phyloP scores from a whole-genome alignment of 2,329 filamentous ascomycete species.

The Aureobasidium sp. region DNA sequence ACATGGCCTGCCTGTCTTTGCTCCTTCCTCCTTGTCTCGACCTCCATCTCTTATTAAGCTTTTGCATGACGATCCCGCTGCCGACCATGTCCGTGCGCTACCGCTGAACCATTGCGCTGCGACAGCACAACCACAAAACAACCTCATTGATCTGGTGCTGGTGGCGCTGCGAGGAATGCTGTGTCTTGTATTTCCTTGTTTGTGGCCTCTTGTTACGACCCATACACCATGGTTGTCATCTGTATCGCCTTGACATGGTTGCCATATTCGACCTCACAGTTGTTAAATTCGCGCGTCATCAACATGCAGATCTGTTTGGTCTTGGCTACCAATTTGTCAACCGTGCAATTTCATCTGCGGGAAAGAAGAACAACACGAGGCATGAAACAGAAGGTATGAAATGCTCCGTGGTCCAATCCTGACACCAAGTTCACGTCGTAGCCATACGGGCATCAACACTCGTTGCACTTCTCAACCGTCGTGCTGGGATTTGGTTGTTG shows the following conservation, averaged over 20 bases:
- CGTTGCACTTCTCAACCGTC: neutral
- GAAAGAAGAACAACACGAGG: neutral
- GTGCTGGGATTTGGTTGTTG: neutral
- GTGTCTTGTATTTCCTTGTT: neutral
- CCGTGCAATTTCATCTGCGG: neutral
- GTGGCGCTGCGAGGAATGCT: neutral
- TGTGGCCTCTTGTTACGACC: neutral
- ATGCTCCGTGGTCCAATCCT: neutral
- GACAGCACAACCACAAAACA: neutral
- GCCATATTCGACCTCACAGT: neutral
- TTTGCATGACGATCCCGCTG: constrained; percentile 7
- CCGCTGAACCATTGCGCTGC: neutral
- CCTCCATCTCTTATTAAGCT: constrained; percentile 1
- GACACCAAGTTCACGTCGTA: neutral
- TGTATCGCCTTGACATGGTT: neutral
- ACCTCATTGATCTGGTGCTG: neutral
- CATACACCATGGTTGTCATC: neutral
- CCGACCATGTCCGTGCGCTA: neutral
- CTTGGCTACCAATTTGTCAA: neutral
- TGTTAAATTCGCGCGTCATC: neutral
- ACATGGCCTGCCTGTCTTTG: neutral
- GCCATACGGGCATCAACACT: neutral
- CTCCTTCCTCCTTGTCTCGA: neutral
- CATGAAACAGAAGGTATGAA: neutral
- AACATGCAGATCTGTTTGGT: neutral